Conservation (phyloP, 495 filamentous ascomycete genomes). For the Aspergillus baeticus region DNA sequence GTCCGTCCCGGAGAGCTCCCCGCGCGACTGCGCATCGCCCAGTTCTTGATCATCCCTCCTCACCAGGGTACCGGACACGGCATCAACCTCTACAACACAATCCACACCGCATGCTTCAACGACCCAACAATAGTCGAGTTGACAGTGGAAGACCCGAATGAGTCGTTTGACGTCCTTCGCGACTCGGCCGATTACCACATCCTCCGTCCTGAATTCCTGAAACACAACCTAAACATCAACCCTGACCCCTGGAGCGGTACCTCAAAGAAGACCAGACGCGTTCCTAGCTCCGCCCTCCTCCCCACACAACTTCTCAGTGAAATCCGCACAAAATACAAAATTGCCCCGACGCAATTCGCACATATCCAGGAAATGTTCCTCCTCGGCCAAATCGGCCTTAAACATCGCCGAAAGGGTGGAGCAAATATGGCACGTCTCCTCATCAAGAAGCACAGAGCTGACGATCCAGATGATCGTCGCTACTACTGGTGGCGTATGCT, state of each 20-base stretch:
- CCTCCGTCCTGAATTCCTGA: constrained; percentile 49
- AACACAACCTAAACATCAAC: constrained; percentile 44
- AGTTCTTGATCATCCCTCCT: constrained; percentile 90
- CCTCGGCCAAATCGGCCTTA: constrained; percentile 66
- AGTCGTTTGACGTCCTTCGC: constrained; percentile 87
- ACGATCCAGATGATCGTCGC: constrained; percentile 54
- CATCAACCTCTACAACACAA: constrained; percentile 72
- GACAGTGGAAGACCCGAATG: constrained; percentile 94
- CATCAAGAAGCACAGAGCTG: constrained; percentile 53
- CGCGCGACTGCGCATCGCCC: constrained; percentile 79
- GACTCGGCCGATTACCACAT: constrained; percentile 78
- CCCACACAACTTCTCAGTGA: constrained; percentile 53
- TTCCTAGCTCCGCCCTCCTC: constrained; percentile 66
- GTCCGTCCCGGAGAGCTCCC: constrained; percentile 51
- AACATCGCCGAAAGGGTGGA: constrained; percentile 55
- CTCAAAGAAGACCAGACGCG: constrained; percentile 39
- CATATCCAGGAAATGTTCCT: constrained; percentile 88
- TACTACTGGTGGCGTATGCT: constrained; percentile 84
- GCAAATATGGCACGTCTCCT: constrained; percentile 49
- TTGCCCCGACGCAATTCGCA: constrained; percentile 82
- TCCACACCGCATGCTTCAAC: constrained; percentile 63
- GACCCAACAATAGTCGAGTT: constrained; percentile 70
- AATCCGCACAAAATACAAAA: constrained; percentile 68
- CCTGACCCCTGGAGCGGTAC: constrained; percentile 37
- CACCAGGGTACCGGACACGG: constrained; percentile 81